Conservation (phyloP, 306 rosid species). For the Lathyrus tuberosus region DNA sequence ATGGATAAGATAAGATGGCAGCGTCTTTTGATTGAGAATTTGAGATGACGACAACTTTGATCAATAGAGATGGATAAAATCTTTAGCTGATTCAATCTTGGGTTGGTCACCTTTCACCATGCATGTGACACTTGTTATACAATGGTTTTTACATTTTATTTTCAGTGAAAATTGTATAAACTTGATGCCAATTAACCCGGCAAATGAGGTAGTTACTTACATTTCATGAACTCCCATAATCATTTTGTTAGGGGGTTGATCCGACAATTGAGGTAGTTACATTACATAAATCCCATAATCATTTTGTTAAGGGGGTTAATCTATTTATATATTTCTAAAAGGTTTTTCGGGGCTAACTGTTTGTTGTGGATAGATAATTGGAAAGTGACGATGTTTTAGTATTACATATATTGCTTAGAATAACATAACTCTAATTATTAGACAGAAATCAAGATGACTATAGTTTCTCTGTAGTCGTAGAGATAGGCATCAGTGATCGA, state of each 20-base stretch:
- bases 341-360: too few relatives aligned
- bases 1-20: conserved; percentile 37
- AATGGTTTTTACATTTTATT: background rate
- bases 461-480: too few relatives aligned
- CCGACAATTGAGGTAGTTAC: too few relatives aligned
- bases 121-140: conserved; percentile 2
- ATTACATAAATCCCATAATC: too few relatives aligned
- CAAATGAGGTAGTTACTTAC: background rate
- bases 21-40: conserved; percentile 14
- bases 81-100: background rate
- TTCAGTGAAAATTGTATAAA: background rate
- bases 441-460: too few relatives aligned
- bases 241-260: background rate
- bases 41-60: conserved; percentile 10
- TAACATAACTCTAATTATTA: too few relatives aligned
- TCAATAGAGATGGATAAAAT: conserved; percentile 14
- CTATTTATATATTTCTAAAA: too few relatives aligned
- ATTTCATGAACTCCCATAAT: background rate
- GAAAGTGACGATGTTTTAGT: too few relatives aligned
- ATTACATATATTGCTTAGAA: too few relatives aligned
- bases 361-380: too few relatives aligned
- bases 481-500: too few relatives aligned
- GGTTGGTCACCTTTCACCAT: background rate
- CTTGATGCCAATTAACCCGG: background rate
- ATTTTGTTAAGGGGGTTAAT: too few relatives aligned